Percentiles rank a stretch among this genome's conserved stretches.
phyloP scores from a whole-genome alignment of 305 asterid species.

The Stenogyne calaminthoides region DNA sequence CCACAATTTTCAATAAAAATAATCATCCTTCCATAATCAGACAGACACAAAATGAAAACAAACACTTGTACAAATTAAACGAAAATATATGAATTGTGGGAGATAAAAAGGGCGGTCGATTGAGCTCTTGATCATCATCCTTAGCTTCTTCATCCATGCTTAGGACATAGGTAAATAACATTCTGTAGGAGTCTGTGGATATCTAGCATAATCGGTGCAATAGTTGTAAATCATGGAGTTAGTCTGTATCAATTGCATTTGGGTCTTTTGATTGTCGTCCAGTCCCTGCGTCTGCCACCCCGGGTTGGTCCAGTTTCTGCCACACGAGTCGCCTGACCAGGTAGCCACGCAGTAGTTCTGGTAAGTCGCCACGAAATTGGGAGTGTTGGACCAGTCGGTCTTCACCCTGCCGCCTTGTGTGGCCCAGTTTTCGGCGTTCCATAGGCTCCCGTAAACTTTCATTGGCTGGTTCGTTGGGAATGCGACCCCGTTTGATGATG shows the following conservation, averaged over 20 bases:
- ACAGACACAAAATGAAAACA: no score
- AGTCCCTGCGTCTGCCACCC: slow-evolving; percentile 52
- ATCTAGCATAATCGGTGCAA: slow-evolving; percentile 48
- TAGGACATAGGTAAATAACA: not conserved
- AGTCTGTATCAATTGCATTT: slow-evolving; percentile 29
- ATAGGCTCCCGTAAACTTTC: slow-evolving; percentile 59
- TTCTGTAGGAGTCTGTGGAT: slow-evolving; percentile 21
- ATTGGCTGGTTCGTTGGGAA: slow-evolving; percentile 61
- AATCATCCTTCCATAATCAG: no score
- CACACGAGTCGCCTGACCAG: slow-evolving; percentile 38
- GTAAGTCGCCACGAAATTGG: slow-evolving; percentile 51
- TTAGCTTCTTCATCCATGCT: no score
- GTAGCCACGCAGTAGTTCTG: slow-evolving; percentile 44
- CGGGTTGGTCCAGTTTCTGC: not conserved
- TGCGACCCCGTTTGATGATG: slow-evolving; percentile 37
- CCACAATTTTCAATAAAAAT: no score
- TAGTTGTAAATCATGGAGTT: slow-evolving; percentile 56
- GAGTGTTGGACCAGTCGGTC: slow-evolving; percentile 62
- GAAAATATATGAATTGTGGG: no score
- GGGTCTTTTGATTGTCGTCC: slow-evolving; percentile 35
- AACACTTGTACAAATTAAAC: no score
- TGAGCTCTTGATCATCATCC: not conserved
- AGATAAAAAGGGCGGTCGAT: no score
- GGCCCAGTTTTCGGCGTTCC: slow-evolving; percentile 76
- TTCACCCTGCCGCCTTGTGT: slow-evolving; percentile 62